phyloP scores from a whole-genome alignment of 1,139 yeast genomes.

The Yamadazyma oceani region DNA sequence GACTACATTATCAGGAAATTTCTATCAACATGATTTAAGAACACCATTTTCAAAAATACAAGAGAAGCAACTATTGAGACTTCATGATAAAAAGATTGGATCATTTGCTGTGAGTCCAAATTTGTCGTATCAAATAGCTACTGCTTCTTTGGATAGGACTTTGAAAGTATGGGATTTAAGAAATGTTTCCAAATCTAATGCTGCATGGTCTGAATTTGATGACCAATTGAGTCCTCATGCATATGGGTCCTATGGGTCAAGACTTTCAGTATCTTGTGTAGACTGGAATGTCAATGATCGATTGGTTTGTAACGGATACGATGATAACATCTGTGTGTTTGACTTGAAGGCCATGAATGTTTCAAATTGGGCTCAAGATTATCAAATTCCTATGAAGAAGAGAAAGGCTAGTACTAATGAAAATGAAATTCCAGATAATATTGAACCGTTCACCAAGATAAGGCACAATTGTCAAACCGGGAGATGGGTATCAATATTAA shows the following conservation, averaged over 20 bases:
- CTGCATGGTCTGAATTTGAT: constrained; percentile 40
- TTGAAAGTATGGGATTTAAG: constrained; percentile 86
- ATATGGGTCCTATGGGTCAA: constrained; percentile 65
- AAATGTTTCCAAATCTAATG: constrained; percentile 37
- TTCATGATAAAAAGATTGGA: constrained; percentile 90
- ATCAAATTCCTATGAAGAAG: constrained; percentile 18
- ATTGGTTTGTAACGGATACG: constrained; percentile 90
- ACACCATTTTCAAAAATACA: constrained; percentile 33
- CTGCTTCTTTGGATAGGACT: constrained; percentile 86
- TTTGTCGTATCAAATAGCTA: constrained; percentile 59
- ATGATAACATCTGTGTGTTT: constrained; percentile 69
- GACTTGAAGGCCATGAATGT: constrained; percentile 29
- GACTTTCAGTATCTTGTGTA: constrained; percentile 80
- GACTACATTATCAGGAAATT: constrained; percentile 78
- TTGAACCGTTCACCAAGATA: constrained; percentile 60
- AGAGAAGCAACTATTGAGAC: constrained; percentile 43
- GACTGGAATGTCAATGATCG: constrained; percentile 80
- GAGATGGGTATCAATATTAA: constrained; percentile 90
- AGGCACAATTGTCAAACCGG: constrained; percentile 95
- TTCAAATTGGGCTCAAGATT: constrained; percentile 28
- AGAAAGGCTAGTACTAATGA: constrained; percentile 15
- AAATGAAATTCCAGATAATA: constrained; percentile 25
- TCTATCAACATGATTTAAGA: constrained; percentile 69
- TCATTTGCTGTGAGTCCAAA: constrained; percentile 79
- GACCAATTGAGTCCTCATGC: constrained; percentile 47